Evolutionary conservation across 2,329 filamentous ascomycete species (phyloP).

Genomic region (Teratosphaeria epicoccoides): DNA sequence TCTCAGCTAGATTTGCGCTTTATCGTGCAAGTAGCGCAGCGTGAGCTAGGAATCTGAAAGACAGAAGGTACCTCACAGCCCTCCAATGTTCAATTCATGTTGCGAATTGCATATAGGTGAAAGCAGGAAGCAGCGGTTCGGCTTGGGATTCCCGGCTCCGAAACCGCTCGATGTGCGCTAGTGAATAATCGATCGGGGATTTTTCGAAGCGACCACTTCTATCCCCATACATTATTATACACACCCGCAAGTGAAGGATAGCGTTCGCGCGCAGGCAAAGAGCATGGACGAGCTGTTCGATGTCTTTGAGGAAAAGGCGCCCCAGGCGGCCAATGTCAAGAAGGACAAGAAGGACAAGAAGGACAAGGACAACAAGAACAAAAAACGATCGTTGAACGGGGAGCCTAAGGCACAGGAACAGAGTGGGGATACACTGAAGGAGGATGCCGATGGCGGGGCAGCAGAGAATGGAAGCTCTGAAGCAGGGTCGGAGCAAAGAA

Average conservation of each 20-base stretch:
- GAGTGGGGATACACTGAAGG: conserved; percentile 35
- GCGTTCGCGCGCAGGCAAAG: too few relatives aligned
- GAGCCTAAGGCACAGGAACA: conserved; percentile 48
- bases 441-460: conserved; percentile 27
- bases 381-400: conserved; percentile 80
- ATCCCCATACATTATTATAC: too few relatives aligned
- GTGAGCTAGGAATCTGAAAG: too few relatives aligned
- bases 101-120: background rate
- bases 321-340: conserved; percentile 4
- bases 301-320: conserved; percentile 22
- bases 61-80: too few relatives aligned
- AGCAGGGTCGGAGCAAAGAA: conserved; percentile 30
- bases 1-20: too few relatives aligned
- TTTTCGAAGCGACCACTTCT: background rate
- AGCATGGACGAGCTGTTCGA: conserved; percentile 24
- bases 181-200: background rate
- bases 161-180: background rate
- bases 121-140: background rate
- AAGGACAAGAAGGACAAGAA: conserved; percentile 7
- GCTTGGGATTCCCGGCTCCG: background rate
- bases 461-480: conserved; percentile 5
- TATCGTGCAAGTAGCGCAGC: too few relatives aligned
- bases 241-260: too few relatives aligned
- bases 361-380: conserved; percentile 41
- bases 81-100: too few relatives aligned